Base-by-base conservation (phyloP, 2,329 filamentous ascomycete genomes). In the Xylaria sp. region DNA sequence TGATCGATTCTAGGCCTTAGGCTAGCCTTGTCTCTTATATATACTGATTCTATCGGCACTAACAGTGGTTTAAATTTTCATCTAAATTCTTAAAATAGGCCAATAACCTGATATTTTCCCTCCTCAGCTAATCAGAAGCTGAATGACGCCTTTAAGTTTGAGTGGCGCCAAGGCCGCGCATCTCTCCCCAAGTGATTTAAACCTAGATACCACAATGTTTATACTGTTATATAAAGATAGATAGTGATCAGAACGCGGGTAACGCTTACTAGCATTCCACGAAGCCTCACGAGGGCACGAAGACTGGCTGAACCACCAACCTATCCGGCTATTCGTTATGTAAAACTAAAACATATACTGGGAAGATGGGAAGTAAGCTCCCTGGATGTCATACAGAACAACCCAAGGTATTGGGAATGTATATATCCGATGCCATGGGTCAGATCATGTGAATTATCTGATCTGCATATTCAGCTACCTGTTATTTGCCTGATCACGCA, bases 381-480 rank as follows among this genome's bases (percentile, higher is more conserved):
- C 79, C 69, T 78, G 81, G 36, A 82, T 77, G 20, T 80, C 82
- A 60, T 84, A 81, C 70, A 80, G 63, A 65, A 78, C 76, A 9
- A n/a, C n/a, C n/a, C n/a, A n/a, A n/a, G n/a, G n/a, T n/a, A n/a
- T n/a, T n/a, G n/a, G n/a, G n/a, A n/a, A n/a, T n/a, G n/a, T n/a
- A n/a, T n/a, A n/a, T n/a, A n/a, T n/a, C n/a, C n/a, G n/a, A n/a
- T n/a, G n/a, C n/a, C n/a, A n/a, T n/a, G n/a, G n/a, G n/a, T n/a
- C n/a, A n/a, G n/a, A n/a, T n/a, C n/a, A n/a, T n/a, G n/a, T n/a
- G n/a, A n/a, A n/a, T n/a, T n/a, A n/a, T n/a, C n/a, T n/a, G n/a
- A n/a, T n/a, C n/a, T n/a, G n/a, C n/a, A n/a, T n/a, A n/a, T n/a
- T n/a, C n/a, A n/a, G n/a, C n/a, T n/a, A n/a, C n/a, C n/a, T n/a